phyloP scores from a whole-genome alignment of 768 basidiomycete genomes.

The Suillus bovinus region DNA sequence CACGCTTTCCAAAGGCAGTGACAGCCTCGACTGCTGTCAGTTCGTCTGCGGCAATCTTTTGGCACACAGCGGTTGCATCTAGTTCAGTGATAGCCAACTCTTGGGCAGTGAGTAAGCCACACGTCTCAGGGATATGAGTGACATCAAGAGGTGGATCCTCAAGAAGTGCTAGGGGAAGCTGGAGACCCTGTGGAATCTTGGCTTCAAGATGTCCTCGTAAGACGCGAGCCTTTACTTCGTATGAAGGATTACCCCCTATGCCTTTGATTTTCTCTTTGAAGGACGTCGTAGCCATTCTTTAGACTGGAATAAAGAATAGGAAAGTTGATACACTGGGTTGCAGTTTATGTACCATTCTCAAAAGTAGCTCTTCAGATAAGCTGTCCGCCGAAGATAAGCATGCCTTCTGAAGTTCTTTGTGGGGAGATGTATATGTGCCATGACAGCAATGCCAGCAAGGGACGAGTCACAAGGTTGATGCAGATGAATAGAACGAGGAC shows the following conservation, averaged over 20 bases:
- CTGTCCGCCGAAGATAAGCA: neutral
- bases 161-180: conserved; percentile 18
- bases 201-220: conserved; percentile 22
- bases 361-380: neutral
- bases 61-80: conserved; percentile 37
- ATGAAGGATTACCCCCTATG: conserved; percentile 23
- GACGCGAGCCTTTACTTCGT: conserved; percentile 19
- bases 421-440: neutral
- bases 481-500: neutral
- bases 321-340: neutral
- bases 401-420: neutral
- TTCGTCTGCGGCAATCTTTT: conserved; percentile 28
- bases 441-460: neutral
- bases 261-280: conserved; percentile 24
- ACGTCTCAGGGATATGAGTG: conserved; percentile 31
- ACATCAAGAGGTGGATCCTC: conserved; percentile 32
- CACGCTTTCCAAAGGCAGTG: conserved; percentile 47
- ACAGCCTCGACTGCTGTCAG: conserved; percentile 41
- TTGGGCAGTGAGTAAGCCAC: conserved; percentile 30
- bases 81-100: conserved; percentile 37
- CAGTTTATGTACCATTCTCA: neutral
- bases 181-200: conserved; percentile 23
- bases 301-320: conserved; percentile 11
- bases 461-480: neutral
- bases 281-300: conserved; percentile 12